A percentile compares a stretch with the other conserved stretches of the same genome.
Conservation (phyloP, 257 asterid genomes). For the Cinchona pubescens region DNA sequence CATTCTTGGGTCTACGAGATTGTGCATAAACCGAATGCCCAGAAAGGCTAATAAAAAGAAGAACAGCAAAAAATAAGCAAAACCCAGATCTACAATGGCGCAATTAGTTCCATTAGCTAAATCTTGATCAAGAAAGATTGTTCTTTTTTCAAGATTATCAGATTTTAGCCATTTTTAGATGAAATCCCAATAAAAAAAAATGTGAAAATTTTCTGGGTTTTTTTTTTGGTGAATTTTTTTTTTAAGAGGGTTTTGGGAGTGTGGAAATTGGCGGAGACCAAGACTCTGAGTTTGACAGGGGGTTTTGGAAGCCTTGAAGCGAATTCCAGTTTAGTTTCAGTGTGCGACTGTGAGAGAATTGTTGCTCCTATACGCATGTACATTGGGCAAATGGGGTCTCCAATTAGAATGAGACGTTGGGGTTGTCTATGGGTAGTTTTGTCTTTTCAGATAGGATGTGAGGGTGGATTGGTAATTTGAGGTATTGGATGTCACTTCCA, state of each 20-base stretch:
- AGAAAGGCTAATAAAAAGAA: conserved; percentile 33
- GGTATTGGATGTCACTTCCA: no score
- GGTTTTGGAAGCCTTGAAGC: no score
- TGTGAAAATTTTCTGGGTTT: conserved; percentile 16
- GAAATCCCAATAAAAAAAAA: conserved; percentile 7
- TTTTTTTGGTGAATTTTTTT: not conserved
- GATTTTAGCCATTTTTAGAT: conserved; percentile 29
- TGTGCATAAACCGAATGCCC: conserved; percentile 46
- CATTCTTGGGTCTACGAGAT: conserved; percentile 78
- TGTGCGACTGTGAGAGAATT: no score
- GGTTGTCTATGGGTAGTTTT: not conserved
- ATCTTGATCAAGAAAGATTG: conserved; percentile 30
- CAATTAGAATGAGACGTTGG: conserved; percentile 1
- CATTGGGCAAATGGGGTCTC: not conserved
- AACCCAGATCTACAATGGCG: conserved; percentile 60
- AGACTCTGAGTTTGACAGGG: conserved; percentile 8
- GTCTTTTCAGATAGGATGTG: not conserved
- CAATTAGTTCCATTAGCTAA: conserved; percentile 58
- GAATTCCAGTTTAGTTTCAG: conserved; percentile 2
- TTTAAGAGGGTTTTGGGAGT: not conserved
- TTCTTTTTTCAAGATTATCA: conserved; percentile 30
- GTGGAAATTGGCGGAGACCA: conserved; percentile 3
- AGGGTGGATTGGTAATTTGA: conserved; percentile 1
- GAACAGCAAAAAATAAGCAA: conserved; percentile 38
- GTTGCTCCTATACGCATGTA: no score